These are phyloP conservation scores for Aschersonia sp. DNA, from an alignment of 2,329 filamentous ascomycete genomes.

Conservation along the genomic window DNA sequence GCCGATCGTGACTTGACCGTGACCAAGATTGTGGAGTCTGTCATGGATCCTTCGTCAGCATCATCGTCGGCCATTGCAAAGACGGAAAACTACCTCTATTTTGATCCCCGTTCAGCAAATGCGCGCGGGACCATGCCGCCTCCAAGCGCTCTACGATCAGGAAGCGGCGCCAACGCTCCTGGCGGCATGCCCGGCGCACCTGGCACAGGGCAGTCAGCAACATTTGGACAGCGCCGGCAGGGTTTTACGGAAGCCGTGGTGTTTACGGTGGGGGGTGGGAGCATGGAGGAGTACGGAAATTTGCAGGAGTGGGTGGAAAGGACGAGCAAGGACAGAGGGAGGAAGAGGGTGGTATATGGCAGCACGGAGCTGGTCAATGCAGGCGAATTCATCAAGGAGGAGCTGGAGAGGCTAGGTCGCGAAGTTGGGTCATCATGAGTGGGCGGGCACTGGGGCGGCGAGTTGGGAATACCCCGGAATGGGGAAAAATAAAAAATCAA, in stretches of 20 bases:
- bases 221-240: slow-evolving; percentile 80
- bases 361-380: slow-evolving; percentile 73
- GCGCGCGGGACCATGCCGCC: slow-evolving; percentile 85
- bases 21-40: slow-evolving; percentile 93
- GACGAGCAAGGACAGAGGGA: slow-evolving; percentile 50
- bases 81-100: slow-evolving; percentile 94
- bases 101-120: slow-evolving; percentile 86
- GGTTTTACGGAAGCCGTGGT: slow-evolving; percentile 83
- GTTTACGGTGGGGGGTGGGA: slow-evolving; percentile 91
- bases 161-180: slow-evolving; percentile 25
- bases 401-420: slow-evolving; percentile 46
- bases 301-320: slow-evolving; percentile 88
- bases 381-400: slow-evolving; percentile 48
- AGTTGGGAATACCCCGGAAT: too few relatives aligned
- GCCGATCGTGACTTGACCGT: slow-evolving; percentile 89
- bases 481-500: too few relatives aligned
- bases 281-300: slow-evolving; percentile 98
- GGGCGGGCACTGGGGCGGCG: too few relatives aligned
- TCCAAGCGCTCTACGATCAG: slow-evolving; percentile 43
- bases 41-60: slow-evolving; percentile 90
- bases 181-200: slow-evolving; percentile 35
- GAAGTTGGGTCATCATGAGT: slow-evolving; percentile 29
- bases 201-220: slow-evolving; percentile 55
- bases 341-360: slow-evolving; percentile 81
- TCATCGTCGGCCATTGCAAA: slow-evolving; percentile 87